A percentile compares a stretch with the other conserved stretches of the same genome.
These are phyloP conservation scores for Inonotus obliquus DNA, from an alignment of 1,284 basidiomycete species.

Conservation along the genomic window DNA sequence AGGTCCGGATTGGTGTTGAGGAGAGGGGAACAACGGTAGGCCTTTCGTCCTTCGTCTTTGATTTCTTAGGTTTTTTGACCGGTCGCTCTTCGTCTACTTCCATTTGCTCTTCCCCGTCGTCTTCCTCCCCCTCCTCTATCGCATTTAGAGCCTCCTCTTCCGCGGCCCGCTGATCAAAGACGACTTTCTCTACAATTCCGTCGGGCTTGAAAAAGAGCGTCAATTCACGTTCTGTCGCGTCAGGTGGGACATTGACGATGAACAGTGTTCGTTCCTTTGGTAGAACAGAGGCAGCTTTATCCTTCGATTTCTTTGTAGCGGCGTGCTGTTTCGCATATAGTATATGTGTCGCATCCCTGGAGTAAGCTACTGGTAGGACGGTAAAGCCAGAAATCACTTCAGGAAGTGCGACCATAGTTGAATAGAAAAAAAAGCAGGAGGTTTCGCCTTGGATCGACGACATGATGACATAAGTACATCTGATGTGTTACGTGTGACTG, in stretches of 20 bases:
- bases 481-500: not conserved
- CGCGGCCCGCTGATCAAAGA: conserved; percentile 47
- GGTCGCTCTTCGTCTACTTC: conserved; percentile 24
- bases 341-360: conserved; percentile 49
- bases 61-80: conserved; percentile 43
- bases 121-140: conserved; percentile 27
- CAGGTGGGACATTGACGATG: conserved; percentile 80
- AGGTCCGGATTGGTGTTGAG: conserved; percentile 47
- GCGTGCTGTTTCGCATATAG: conserved; percentile 58
- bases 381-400: conserved; percentile 47
- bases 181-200: conserved; percentile 73
- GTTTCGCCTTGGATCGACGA: not conserved
- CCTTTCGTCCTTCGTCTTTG: conserved; percentile 25
- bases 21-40: conserved; percentile 47
- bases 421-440: too few relatives aligned
- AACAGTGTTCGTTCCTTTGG: conserved; percentile 78
- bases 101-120: conserved; percentile 27
- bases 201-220: conserved; percentile 65
- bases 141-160: conserved; percentile 21
- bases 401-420: conserved; percentile 20
- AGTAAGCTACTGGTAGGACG: conserved; percentile 54
- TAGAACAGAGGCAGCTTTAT: conserved; percentile 27
- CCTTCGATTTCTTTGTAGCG: conserved; percentile 23
- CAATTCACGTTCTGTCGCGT: conserved; percentile 76
- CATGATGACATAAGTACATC: not conserved